Evolutionary conservation across 352 stramenopile genomes (phyloP).

Genomic region (Globisporangium paroecandrum): DNA sequence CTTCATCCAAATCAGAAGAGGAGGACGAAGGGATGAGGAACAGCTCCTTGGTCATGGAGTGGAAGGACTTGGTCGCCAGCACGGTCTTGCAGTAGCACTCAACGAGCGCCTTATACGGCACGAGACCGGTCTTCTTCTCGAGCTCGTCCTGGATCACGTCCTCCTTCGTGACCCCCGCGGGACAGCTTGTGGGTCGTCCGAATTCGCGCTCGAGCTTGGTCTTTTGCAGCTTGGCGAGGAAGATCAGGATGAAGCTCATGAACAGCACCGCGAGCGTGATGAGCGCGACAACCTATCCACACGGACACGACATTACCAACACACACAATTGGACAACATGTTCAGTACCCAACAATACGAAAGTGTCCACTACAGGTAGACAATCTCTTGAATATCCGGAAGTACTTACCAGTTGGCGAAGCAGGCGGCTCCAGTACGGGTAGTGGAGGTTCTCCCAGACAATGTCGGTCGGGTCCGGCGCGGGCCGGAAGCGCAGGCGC

Average conservation of each 20-base stretch:
- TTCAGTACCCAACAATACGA: neutral
- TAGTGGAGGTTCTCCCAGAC: constrained; percentile 84
- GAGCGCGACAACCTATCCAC: constrained; percentile 49
- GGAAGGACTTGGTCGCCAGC: constrained; percentile 50
- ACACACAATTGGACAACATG: neutral
- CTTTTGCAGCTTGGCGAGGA: constrained; percentile 71
- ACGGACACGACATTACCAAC: neutral
- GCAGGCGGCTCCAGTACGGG: constrained; percentile 47
- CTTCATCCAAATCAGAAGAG: neutral
- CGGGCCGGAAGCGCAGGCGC: constrained; percentile 62
- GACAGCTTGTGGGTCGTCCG: constrained; percentile 58
- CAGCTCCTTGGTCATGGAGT: constrained; percentile 50
- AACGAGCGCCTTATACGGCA: constrained; percentile 71
- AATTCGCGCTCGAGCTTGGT: constrained; percentile 70
- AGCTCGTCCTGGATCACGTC: constrained; percentile 73
- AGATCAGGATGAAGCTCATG: constrained; percentile 74
- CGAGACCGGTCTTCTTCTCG: constrained; percentile 41
- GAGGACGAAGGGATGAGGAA: constrained; percentile 24
- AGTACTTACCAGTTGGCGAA: constrained; percentile 54
- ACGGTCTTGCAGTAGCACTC: constrained; percentile 78
- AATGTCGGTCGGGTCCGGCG: constrained; percentile 79
- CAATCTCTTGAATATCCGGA: neutral
- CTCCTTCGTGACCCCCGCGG: constrained; percentile 42
- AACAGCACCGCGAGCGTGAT: constrained; percentile 68
- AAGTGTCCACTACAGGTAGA: neutral